Evolutionary conservation across 371 early-diverging fungal genomes (phyloP), one percentile per base, ranked within the genome.

Genomic region (Scutellospora calospora): DNA sequence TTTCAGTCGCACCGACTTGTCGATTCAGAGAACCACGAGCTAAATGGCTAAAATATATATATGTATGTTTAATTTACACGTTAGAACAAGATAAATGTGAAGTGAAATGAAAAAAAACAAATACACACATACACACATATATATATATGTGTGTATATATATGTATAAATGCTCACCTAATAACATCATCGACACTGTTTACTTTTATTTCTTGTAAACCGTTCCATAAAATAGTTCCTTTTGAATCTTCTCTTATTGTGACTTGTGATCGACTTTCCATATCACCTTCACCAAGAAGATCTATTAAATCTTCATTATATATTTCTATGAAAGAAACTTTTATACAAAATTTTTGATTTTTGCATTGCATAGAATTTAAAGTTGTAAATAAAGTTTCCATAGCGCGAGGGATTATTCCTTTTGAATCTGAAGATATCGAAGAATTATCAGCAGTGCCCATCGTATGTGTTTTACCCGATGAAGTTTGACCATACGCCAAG

Each of bases 381-480:
- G 82, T 87, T n/a, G 90, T 87, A 80, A 98, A 98, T 20, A 98
- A 87, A n/a, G 90, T 85, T 38, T 88, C 82, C 88, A 98, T 92
- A 20, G 98, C 94, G 59, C 98, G 90, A 35, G 98, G 98, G 62
- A 98, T 95, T 77, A 98, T 94, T 49, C 98, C 98, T 80, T 89
- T 81, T n/a, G 69, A 45, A 51, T 22, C 80, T 6, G 66, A 27
- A 29, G 51, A 18, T 55, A 38, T 54, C 18, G 51, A 69, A 51
- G n/a, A 18, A 79, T 25, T 79, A 54, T 76, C 55, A 11, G 76
- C 93, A 52, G 97, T 96, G 71, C 97, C 97, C 99, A 99, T 99
- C 9, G 99, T 99, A 83, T 96, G 97, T 6, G 99, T 99, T 88
- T 99, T 99, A 72, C 99, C 99, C 12, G 95, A 95, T 9, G 97